A percentile compares a stretch with the other conserved stretches of the same genome.
Evolutionary conservation across 129 eudicot species (phyloP).

Genomic region (Daucus carota): DNA sequence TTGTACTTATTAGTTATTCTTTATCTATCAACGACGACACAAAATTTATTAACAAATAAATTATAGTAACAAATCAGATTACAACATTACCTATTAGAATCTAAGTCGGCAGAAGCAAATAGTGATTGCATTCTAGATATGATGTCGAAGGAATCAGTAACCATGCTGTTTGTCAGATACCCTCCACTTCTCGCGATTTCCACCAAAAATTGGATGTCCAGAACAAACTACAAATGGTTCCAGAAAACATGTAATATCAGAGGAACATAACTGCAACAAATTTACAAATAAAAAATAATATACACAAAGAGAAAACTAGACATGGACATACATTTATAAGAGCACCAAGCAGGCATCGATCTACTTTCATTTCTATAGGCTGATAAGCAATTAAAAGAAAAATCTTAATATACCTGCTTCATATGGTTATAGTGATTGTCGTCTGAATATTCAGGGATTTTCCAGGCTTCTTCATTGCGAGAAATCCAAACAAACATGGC

Average conservation of each 20-base stretch:
- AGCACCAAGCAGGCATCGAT: background rate
- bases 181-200: slow-evolving; percentile 64
- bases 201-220: slow-evolving; percentile 60
- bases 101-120: slow-evolving; percentile 32
- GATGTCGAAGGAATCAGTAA: slow-evolving; percentile 23
- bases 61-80: background rate
- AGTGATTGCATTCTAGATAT: slow-evolving; percentile 36
- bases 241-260: background rate
- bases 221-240: slow-evolving; percentile 27
- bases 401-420: slow-evolving; percentile 43
- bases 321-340: background rate
- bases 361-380: background rate
- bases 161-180: slow-evolving; percentile 37
- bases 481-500: slow-evolving; percentile 39
- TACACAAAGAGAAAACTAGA: background rate
- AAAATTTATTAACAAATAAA: too few species aligned
- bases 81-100: slow-evolving; percentile 37
- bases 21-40: too few species aligned
- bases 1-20: too few species aligned
- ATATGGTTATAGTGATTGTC: slow-evolving; percentile 27
- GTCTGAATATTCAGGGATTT: slow-evolving; percentile 9
- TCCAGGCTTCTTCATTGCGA: slow-evolving; percentile 22
- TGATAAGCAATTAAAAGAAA: background rate
- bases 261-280: background rate
- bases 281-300: too few species aligned